phyloP scores from a whole-genome alignment of 2,329 filamentous ascomycete species.

The Domatiomyces globalis region DNA sequence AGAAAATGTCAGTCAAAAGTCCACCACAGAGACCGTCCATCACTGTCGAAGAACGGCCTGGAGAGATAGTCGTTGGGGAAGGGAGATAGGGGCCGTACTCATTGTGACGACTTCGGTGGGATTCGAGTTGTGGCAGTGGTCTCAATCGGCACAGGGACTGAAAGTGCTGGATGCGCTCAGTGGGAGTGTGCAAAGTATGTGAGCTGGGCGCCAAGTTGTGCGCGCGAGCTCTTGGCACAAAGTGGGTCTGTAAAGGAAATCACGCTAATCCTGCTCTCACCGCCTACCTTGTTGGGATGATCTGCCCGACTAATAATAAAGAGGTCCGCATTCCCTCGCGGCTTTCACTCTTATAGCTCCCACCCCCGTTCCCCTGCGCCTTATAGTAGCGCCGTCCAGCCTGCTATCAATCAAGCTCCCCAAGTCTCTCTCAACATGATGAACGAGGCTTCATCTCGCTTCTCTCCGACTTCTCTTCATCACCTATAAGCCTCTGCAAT shows the following conservation, averaged over 20 bases:
- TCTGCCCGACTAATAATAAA: neutral
- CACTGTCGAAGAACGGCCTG: neutral
- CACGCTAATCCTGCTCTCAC: no score
- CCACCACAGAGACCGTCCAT: slow-evolving; percentile 21
- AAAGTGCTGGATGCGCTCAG: neutral
- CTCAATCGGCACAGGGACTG: neutral
- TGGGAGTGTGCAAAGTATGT: neutral
- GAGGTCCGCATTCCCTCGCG: no score
- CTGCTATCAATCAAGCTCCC: no score
- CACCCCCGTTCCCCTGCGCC: no score
- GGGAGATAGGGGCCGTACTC: slow-evolving; percentile 2
- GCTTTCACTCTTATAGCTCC: no score
- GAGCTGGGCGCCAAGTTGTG: neutral
- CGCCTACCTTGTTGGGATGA: neutral
- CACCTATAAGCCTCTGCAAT: no score
- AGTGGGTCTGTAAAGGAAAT: neutral
- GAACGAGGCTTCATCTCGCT: no score
- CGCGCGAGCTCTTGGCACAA: neutral
- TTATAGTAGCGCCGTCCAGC: no score
- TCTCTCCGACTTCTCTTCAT: no score
- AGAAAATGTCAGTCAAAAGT: slow-evolving; percentile 29
- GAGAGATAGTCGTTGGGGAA: neutral
- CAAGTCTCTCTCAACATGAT: no score
- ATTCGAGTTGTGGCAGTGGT: neutral
- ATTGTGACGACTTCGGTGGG: slow-evolving; percentile 2